Base-by-base conservation (phyloP, 2,329 filamentous ascomycete species). In the Amauroascus niger region DNA sequence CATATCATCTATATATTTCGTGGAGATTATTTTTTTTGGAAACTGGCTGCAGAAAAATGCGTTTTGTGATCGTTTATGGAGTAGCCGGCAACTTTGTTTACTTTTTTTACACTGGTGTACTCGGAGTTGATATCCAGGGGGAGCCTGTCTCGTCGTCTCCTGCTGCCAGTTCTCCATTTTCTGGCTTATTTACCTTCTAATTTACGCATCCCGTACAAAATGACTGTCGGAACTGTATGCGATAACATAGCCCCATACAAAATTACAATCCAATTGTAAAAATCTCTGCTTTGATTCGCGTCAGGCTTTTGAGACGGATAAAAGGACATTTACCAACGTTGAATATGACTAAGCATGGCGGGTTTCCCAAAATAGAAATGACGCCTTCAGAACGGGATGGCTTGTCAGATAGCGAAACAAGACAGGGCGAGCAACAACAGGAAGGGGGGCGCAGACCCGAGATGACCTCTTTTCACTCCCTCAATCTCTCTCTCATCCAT, bases 281-380 rank as follows among this genome's bases (percentile, higher is more conserved):
- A n/a, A n/a, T 35, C 11, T 35, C 33, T 13, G n/a, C 33, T 6
- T 14, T 13, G 4, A 35, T 35, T 35, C 33, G n/a, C n/a, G 13
- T 3, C n/a, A 3, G 28, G 6, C 28, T 32, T 11, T 32, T n/a
- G n/a, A 35, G 7, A 35, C 33, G 33, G 13, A 7, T 35, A 35
- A 11, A 30, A 30, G 28, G 28, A 14, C 11, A 35, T 13, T 35
- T 35, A 35, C 13, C n/a, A n/a, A n/a, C n/a, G n/a, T n/a, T n/a
- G n/a, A n/a, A n/a, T n/a, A 48, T 49, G 46, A 49, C 46, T 49
- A 49, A 49, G 46, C 46, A 22, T n/a, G 7, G 9, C 33, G n/a
- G 3, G 46, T 28, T 49, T 49, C 33, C 46, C 9, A 49, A 49
- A 49, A 49, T 49, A 49, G 46, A 14, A 39, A 39, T 49, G 46